phyloP scores from a whole-genome alignment of 2,329 filamentous ascomycete species.

The Pestalotiopsis sp. region DNA sequence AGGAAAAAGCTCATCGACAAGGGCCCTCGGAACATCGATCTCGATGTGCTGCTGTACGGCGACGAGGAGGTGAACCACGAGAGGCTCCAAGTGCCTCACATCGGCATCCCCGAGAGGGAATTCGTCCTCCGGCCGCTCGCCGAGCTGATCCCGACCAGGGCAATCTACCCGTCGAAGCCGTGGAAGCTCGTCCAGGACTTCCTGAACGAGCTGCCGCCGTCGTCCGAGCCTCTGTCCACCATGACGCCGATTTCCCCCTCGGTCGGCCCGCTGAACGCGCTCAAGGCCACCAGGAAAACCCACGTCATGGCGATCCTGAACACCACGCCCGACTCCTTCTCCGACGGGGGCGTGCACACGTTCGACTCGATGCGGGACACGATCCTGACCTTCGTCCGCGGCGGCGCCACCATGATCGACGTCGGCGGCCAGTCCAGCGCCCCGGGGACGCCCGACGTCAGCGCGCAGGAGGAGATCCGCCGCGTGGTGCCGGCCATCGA shows the following conservation, averaged over 20 bases:
- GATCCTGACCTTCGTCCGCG: constrained; percentile 62
- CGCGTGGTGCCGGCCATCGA: constrained; percentile 81
- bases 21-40: constrained; percentile 89
- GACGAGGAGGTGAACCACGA: constrained; percentile 66
- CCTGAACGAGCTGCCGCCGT: constrained; percentile 58
- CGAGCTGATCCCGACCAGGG: constrained; percentile 65
- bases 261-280: constrained; percentile 59
- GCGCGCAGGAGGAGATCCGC: constrained; percentile 71
- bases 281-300: constrained; percentile 63
- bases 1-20: constrained; percentile 87
- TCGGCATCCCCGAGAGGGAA: constrained; percentile 83
- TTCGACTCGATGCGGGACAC: constrained; percentile 58
- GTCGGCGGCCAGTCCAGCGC: constrained; percentile 93
- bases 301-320: constrained; percentile 94
- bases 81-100: constrained; percentile 82
- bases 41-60: constrained; percentile 88
- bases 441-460: constrained; percentile 71
- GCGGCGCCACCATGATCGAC: constrained; percentile 84
- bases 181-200: constrained; percentile 65
- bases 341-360: constrained; percentile 75
- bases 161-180: constrained; percentile 54
- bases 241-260: constrained; percentile 56
- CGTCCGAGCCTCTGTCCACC: constrained; percentile 55
- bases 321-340: constrained; percentile 95
- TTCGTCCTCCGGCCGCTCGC: constrained; percentile 89